Evolutionary conservation across 1,284 basidiomycete species (phyloP), one percentile per base, ranked within the genome.

Genomic region (Malassezia globosa): DNA sequence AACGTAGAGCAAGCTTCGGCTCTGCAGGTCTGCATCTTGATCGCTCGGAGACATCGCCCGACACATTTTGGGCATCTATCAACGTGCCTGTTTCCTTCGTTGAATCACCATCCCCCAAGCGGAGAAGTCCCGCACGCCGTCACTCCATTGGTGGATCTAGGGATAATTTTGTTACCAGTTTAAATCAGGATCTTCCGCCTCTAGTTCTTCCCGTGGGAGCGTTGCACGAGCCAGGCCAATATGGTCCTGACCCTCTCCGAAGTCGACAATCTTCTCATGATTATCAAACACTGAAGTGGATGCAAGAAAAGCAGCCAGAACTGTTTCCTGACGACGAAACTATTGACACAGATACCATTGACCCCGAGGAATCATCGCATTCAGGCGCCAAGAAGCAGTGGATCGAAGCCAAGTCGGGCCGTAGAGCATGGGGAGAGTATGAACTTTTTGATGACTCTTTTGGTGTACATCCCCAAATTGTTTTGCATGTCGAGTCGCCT

Each of bases 381-480:
- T 24, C 33, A 4, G 13, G 13, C 7, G 7, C n/a, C 11, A 18
- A 35, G 34, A 39, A 37, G 25, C 48, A 64, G 31, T 60, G 71
- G 66, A 55, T 66, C 22, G 44, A 72, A 55, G 57, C 65, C 39
- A 56, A 62, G 42, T 44, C 56, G 13, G 69, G 66, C 16, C 46
- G 73, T 18, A 49, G 70, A 14, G 73, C 70, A 7, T 56, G 66
- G 37, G 73, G 73, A 2, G 71, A 72, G 38, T 74, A 74, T 51
- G 70, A 74, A 51, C 57, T 74, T 1, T 37, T 47, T 7, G 31
- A 27, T 18, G 35, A 47, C n/a, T 26, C 42, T 5, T 27, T 51
- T 19, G 24, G 18, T 3, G 14, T 52, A 2, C 25, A 39, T 18
- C 45, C 50, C 2, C 38, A 42, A 13, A 25, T 52, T 11, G 39